Base-by-base conservation (phyloP, 2,329 filamentous ascomycete species). In the Chaetothyriales sp. region DNA sequence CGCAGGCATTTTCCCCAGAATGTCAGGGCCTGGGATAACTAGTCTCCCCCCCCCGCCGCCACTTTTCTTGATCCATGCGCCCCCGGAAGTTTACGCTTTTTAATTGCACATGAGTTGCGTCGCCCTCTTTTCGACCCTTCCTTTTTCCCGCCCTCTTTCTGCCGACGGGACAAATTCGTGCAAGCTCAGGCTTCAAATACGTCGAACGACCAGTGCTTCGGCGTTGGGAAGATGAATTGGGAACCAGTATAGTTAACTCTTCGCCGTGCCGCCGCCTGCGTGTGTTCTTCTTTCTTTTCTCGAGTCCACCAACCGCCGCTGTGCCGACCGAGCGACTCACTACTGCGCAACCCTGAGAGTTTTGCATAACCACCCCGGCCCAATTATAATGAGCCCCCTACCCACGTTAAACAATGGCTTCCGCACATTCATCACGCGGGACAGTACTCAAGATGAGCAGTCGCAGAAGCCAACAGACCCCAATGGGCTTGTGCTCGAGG, bases 401-500 rank as follows among this genome's bases (percentile, higher is more conserved):
- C 54, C 52, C 5, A 18, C 7, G 2, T 12, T 26, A 12, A 42
- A 10, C 18, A 32, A 58, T 58, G 56, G 45, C 26, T 43, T 58
- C n/a, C 54, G 53, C 42, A 49, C 51, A 25, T 44, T 52, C 22
- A 19, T 51, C 5, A 47, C 9, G n/a, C 20, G 53, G 36, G 52
- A 54, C n/a, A 52, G 53, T n/a, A 49, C 53, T 45, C 47, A 53
- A 18, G 48, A 49, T 18, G 58, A 55, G 39, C 53, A 50, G n/a
- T 44, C 44, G 19, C n/a, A 50, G 32, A 49, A 56, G 43, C 58
- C 59, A 1, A 58, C 54, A 19, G 58, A 61, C 50, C 57, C 58
- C 3, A 59, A 63, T 43, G 62, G 59, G 7, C 55, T 63, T 47
- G 62, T 64, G 5, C 56, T 69, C 10, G 67, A 69, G 55, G 65